A percentile compares a stretch with the other conserved stretches of the same genome.
Evolutionary conservation across 2,329 filamentous ascomycete species (phyloP).

Genomic region (Aspergillus pseudotamarii): DNA sequence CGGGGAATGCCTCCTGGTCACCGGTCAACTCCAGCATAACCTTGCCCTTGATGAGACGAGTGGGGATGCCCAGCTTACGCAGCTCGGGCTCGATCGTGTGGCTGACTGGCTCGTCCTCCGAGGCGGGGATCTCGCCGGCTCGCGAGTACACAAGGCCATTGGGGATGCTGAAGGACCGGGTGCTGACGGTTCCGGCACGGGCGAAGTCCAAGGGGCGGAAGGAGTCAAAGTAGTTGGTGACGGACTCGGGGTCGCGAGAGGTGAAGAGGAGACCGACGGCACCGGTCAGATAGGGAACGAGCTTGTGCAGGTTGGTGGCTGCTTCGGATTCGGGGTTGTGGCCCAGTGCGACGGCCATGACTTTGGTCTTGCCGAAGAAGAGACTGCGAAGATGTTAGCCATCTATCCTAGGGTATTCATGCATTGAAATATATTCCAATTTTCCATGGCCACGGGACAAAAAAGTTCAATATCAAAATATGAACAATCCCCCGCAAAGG

Average conservation of each 20-base stretch:
- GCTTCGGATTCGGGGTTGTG: slow-evolving; percentile 75
- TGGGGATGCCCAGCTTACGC: slow-evolving; percentile 86
- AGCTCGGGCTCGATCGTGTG: slow-evolving; percentile 90
- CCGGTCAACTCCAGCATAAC: slow-evolving; percentile 68
- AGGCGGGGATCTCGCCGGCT: slow-evolving; percentile 75
- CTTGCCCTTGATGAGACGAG: slow-evolving; percentile 83
- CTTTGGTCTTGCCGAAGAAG: slow-evolving; percentile 99
- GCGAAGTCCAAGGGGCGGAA: slow-evolving; percentile 85
- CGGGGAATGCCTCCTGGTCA: slow-evolving; percentile 62
- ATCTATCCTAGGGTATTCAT: neutral
- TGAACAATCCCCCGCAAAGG: neutral
- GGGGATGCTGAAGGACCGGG: slow-evolving; percentile 77
- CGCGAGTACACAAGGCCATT: slow-evolving; percentile 77
- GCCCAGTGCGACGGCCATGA: slow-evolving; percentile 95
- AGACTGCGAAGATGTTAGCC: slow-evolving; percentile 58
- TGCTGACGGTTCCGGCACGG: slow-evolving; percentile 76
- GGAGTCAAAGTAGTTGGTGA: slow-evolving; percentile 72
- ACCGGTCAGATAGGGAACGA: slow-evolving; percentile 72
- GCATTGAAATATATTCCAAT: no score
- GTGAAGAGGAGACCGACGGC: slow-evolving; percentile 91
- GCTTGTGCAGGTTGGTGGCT: slow-evolving; percentile 73
- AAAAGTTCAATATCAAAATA: neutral
- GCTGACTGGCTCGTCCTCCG: slow-evolving; percentile 83
- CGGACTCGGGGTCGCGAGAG: slow-evolving; percentile 68
- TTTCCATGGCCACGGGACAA: neutral